Evolutionary conservation across 768 basidiomycete species (phyloP), one percentile per base, ranked within the genome.

Genomic region (Rhizopogon vesiculosus): DNA sequence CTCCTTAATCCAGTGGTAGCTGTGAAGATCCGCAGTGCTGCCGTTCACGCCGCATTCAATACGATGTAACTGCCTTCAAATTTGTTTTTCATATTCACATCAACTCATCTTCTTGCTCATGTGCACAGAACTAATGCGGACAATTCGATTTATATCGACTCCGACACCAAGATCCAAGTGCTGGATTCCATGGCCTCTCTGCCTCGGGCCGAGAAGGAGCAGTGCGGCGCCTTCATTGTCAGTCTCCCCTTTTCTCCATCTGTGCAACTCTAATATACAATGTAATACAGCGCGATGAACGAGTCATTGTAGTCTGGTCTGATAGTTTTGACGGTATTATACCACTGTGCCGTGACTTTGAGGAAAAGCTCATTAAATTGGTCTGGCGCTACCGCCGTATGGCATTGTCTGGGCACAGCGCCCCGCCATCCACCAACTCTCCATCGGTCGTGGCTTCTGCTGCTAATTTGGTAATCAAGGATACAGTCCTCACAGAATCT

Each of bases 141-240:
- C 2, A 67, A 69, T 3, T 81, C 80, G 38, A 81, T 90, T 61
- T 85, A 84, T 61, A 78, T 95, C 59, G 88, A 91, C 66, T 66
- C 70, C 53, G 85, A 92, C 65, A 93, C 91, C 1, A 86, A 91
- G 19, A 93, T 95, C 51, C 93, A 95, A 70, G 85, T 94, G 42
- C 68, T 95, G 35, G 86, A 91, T 55, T 80, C 79, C 16, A 81
- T 94, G 64, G 61, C 65, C 45, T 80, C 84, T 57, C 74, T 95
- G 28, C 81, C 87, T 9, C 79, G 80, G 44, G 91, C 92, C 3
- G 89, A 94, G 69, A 93, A 93, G 71, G 91, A 94, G 64, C 93
- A 94, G 65, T 92, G 89, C 53, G 93, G 84, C 15, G 93, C 93
- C 16, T 94, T 95, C 69, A 80, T 92, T 57, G 89, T 90, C 64